Conservation (phyloP, 352 stramenopile genomes). For the Pythium pyrilobum region DNA sequence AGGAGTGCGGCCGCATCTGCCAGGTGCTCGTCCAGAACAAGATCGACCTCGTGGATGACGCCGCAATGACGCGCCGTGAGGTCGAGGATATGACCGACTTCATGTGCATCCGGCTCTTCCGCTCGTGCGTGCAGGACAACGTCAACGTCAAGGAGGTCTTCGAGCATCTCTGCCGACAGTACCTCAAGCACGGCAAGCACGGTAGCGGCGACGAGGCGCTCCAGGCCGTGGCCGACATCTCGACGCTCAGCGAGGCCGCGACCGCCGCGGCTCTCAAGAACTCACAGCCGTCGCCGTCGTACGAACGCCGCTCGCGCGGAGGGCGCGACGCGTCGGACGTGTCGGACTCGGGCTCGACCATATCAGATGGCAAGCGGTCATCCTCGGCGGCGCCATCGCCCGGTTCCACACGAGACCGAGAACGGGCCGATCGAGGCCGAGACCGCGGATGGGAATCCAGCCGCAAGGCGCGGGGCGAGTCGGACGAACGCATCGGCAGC, state of each 20-base stretch:
- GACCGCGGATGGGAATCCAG: not conserved
- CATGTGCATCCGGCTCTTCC: conserved; percentile 51
- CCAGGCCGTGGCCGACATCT: conserved; percentile 48
- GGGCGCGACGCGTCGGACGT: conserved; percentile 31
- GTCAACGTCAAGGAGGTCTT: conserved; percentile 73
- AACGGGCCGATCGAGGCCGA: not conserved
- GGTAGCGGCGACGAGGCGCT: conserved; percentile 28
- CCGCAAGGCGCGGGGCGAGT: not conserved
- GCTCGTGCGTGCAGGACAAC: conserved; percentile 65
- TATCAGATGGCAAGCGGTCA: conserved; percentile 11
- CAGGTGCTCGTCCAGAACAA: conserved; percentile 78
- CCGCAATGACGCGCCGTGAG: conserved; percentile 49
- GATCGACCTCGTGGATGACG: conserved; percentile 61
- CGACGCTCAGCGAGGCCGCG: conserved; percentile 35
- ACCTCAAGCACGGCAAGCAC: conserved; percentile 30
- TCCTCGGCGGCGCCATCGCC: conserved; percentile 17
- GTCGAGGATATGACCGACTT: conserved; percentile 61
- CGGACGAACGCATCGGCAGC: not conserved
- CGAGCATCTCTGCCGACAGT: conserved; percentile 46
- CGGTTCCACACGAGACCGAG: not conserved
- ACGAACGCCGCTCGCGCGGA: conserved; percentile 14
- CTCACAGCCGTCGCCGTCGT: conserved; percentile 10
- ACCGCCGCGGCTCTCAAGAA: conserved; percentile 11
- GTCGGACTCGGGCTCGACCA: conserved; percentile 29
- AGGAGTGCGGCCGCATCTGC: conserved; percentile 57